phyloP scores from a whole-genome alignment of 805 yeast genomes.

The Starmera quercuum region DNA sequence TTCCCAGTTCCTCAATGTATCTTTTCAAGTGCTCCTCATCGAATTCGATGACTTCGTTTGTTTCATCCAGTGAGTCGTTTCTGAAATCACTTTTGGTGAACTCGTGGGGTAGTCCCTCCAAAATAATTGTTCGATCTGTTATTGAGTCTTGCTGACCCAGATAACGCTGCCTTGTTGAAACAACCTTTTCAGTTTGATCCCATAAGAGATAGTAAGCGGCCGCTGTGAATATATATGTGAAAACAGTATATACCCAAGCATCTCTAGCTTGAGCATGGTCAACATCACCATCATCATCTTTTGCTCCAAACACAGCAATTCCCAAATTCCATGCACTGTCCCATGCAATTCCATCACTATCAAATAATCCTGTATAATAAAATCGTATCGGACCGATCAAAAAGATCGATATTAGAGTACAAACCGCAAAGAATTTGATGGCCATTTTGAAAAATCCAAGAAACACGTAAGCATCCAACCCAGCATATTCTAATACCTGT shows the following conservation, averaged over 20 bases:
- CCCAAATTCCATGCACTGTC: slow-evolving; percentile 1
- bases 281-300: slow-evolving; percentile 18
- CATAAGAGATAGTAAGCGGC: slow-evolving; percentile 55
- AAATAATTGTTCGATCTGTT: slow-evolving; percentile 83
- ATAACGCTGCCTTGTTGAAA: slow-evolving; percentile 69
- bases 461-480: slow-evolving; percentile 89
- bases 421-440: slow-evolving; percentile 57
- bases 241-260: slow-evolving; percentile 82
- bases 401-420: slow-evolving; percentile 62
- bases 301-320: slow-evolving; percentile 7
- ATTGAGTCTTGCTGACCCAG: slow-evolving; percentile 83
- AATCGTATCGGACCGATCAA: slow-evolving; percentile 83
- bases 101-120: slow-evolving; percentile 83
- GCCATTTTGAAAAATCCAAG: slow-evolving; percentile 88
- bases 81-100: slow-evolving; percentile 28
- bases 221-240: slow-evolving; percentile 80
- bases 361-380: slow-evolving; percentile 76
- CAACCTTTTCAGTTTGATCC: slow-evolving; percentile 66
- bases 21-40: slow-evolving; percentile 60
- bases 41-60: slow-evolving; percentile 5
- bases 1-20: slow-evolving; percentile 70
- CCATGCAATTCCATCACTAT: slow-evolving; percentile 41
- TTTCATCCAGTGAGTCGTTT: not conserved
- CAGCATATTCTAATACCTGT: slow-evolving; percentile 82
- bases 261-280: slow-evolving; percentile 37